Percentiles rank a stretch among this genome's conserved stretches.
Conservation (phyloP, 371 early-diverging fungal genomes). For the Mucor piriformis region DNA sequence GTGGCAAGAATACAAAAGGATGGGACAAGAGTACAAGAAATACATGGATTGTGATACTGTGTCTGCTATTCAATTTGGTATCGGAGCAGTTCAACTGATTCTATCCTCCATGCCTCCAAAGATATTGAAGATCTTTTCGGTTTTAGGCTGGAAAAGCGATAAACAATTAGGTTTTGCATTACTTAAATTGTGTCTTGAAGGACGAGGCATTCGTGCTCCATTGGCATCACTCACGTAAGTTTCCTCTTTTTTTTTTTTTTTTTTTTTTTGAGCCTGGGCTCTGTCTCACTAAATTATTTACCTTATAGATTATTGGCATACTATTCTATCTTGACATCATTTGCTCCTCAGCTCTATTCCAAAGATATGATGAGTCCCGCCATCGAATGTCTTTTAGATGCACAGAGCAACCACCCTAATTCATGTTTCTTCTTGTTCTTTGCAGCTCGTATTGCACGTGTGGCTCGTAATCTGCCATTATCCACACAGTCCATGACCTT, state of each 20-base stretch:
- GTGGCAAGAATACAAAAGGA: slow-evolving; percentile 55
- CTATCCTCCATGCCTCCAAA: slow-evolving; percentile 63
- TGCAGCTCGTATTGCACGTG: slow-evolving; percentile 57
- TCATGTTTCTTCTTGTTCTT: slow-evolving; percentile 66
- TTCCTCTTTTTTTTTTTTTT: background rate
- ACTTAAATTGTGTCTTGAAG: slow-evolving; percentile 55
- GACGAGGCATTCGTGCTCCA: slow-evolving; percentile 60
- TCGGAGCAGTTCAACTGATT: slow-evolving; percentile 64
- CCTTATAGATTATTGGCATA: slow-evolving; percentile 42
- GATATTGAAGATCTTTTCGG: slow-evolving; percentile 55
- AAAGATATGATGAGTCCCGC: slow-evolving; percentile 51
- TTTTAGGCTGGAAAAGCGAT: slow-evolving; percentile 61
- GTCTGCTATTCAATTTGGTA: slow-evolving; percentile 56
- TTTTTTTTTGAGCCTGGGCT: background rate
- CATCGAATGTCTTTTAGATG: slow-evolving; percentile 59
- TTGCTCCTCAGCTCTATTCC: slow-evolving; percentile 46
- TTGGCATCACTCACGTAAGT: slow-evolving; percentile 61
- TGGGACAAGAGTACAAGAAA: slow-evolving; percentile 51
- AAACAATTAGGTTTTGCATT: slow-evolving; percentile 62
- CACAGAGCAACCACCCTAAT: slow-evolving; percentile 56
- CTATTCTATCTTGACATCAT: slow-evolving; percentile 56
- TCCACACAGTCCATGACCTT: slow-evolving; percentile 59
- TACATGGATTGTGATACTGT: slow-evolving; percentile 53
- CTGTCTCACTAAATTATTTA: background rate
- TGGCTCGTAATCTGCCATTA: slow-evolving; percentile 51